Percentiles rank a stretch among this genome's conserved stretches.
Conservation (phyloP, 805 yeast species). For the Zygotorulaspora chibaensis region DNA sequence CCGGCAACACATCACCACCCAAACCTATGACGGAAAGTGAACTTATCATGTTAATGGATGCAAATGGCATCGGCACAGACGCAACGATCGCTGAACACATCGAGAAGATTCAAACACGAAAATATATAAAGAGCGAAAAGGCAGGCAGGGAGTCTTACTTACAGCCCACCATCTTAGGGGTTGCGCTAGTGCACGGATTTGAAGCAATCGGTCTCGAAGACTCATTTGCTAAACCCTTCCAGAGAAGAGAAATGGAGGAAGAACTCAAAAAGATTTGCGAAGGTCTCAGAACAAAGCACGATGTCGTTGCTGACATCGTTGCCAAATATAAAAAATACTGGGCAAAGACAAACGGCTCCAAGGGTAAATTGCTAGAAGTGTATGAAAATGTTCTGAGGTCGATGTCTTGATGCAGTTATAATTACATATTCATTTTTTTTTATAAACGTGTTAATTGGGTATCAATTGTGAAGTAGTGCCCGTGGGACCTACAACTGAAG, state of each 20-base stretch:
- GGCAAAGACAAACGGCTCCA: slow-evolving; percentile 27
- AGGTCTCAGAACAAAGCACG: slow-evolving; percentile 51
- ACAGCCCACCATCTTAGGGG: slow-evolving; percentile 79
- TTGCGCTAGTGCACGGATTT: slow-evolving; percentile 84
- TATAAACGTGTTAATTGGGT: slow-evolving; percentile 7
- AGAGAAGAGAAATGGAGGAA: slow-evolving; percentile 71
- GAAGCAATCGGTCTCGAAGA: slow-evolving; percentile 69
- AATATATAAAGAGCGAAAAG: slow-evolving; percentile 54
- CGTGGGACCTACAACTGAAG: slow-evolving; percentile 10
- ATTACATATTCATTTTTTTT: background rate
- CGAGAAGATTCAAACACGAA: slow-evolving; percentile 65
- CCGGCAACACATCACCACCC: slow-evolving; percentile 82
- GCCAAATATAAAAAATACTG: slow-evolving; percentile 52
- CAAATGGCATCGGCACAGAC: slow-evolving; percentile 96
- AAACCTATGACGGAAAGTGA: slow-evolving; percentile 85
- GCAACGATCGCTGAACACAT: slow-evolving; percentile 99
- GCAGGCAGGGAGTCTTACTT: slow-evolving; percentile 42
- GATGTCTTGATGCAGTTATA: slow-evolving; percentile 8
- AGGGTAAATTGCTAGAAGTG: slow-evolving; percentile 28
- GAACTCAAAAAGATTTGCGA: slow-evolving; percentile 62
- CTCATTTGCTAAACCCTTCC: slow-evolving; percentile 82
- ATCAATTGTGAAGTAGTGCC: slow-evolving; percentile 4
- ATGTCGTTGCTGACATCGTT: slow-evolving; percentile 53
- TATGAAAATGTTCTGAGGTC: slow-evolving; percentile 27
- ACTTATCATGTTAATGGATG: slow-evolving; percentile 89